phyloP scores from a whole-genome alignment of 305 asterid genomes.

The Solanum hybrid region DNA sequence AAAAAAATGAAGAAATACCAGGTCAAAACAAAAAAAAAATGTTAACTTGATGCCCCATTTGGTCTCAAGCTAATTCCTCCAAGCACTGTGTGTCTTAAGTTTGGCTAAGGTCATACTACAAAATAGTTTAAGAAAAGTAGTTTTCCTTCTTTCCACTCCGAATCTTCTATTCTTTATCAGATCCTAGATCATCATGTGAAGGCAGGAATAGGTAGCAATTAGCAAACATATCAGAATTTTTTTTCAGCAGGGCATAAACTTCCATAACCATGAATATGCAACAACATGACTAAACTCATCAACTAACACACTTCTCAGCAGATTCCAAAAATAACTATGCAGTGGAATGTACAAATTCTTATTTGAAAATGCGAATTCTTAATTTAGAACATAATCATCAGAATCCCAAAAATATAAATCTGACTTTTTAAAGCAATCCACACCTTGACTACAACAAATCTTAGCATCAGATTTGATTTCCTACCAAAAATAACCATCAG shows the following conservation, averaged over 20 bases:
- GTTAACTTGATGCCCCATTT: background rate
- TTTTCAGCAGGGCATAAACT: background rate
- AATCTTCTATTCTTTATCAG: background rate
- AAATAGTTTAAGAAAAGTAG: background rate
- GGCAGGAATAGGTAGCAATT: background rate
- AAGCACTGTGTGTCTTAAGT: background rate
- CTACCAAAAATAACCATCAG: background rate
- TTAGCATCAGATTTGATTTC: background rate
- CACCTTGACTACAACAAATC: background rate
- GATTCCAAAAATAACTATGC: background rate
- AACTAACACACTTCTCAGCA: background rate
- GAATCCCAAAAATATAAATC: constrained; percentile 1
- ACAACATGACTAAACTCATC: background rate
- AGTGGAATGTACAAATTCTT: background rate
- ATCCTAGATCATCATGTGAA: background rate
- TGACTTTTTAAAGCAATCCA: background rate
- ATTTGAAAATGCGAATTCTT: background rate
- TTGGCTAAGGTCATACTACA: background rate
- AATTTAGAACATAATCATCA: background rate
- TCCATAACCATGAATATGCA: background rate
- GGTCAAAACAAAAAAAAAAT: background rate
- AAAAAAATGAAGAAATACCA: background rate
- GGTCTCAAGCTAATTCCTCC: background rate
- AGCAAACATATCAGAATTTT: background rate
- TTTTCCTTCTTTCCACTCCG: background rate